Percentiles rank a stretch among this genome's conserved stretches.
These are phyloP conservation scores for Rhizophagus prolifer DNA, from an alignment of 192 early-diverging fungal genomes.

Conservation along the genomic window DNA sequence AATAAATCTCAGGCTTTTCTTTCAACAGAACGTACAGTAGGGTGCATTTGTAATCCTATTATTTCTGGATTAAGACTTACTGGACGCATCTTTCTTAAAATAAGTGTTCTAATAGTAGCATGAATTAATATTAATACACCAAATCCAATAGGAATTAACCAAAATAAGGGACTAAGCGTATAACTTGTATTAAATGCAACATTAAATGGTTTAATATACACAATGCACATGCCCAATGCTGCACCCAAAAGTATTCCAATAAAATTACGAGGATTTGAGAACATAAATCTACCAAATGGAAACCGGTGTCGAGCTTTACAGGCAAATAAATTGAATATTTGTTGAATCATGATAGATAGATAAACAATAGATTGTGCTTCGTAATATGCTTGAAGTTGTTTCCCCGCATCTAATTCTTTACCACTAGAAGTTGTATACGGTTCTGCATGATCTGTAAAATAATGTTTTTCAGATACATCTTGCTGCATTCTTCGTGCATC, in stretches of 20 bases:
- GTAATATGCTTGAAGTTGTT: conserved; percentile 67
- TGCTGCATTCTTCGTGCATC: conserved; percentile 60
- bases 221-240: conserved; percentile 68
- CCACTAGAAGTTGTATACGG: conserved; percentile 44
- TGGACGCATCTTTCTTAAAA: conserved; percentile 64
- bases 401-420: too few relatives aligned
- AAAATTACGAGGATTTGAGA: conserved; percentile 75
- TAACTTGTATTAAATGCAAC: conserved; percentile 73
- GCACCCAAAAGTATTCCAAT: conserved; percentile 68
- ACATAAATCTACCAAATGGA: conserved; percentile 81
- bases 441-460: conserved; percentile 51
- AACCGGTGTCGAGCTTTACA: conserved; percentile 78
- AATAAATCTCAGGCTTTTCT: conserved; percentile 13
- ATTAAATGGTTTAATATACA: conserved; percentile 82
- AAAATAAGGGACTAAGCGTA: conserved; percentile 67
- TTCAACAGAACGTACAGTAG: conserved; percentile 35
- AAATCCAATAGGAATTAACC: conserved; percentile 86
- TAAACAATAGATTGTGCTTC: conserved; percentile 81
- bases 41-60: conserved; percentile 66
- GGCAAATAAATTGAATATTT: conserved; percentile 94
- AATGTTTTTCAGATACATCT: conserved; percentile 34
- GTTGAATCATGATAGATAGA: conserved; percentile 78
- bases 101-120: conserved; percentile 59
- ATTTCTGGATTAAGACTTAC: conserved; percentile 73
- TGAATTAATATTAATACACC: conserved; percentile 80